Evolutionary conservation across 306 rosid genomes (phyloP).

Genomic region (Pachyrhizus erosus): DNA sequence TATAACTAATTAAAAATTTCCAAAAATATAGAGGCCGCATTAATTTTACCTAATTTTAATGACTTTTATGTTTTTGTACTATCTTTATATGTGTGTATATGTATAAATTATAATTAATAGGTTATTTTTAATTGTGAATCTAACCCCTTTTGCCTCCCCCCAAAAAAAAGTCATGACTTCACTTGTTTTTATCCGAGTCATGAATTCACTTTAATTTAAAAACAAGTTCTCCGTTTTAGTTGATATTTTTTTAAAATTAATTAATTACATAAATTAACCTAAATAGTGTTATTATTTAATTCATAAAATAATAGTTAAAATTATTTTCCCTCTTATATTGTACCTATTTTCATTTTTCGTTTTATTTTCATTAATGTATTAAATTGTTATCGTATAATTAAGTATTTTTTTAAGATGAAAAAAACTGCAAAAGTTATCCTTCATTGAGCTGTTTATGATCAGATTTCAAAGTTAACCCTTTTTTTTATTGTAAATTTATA

Average conservation of each 20-base stretch:
- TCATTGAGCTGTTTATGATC: not conserved
- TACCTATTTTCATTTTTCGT: not conserved
- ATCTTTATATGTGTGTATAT: no score
- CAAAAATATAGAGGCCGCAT: not conserved
- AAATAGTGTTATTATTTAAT: not conserved
- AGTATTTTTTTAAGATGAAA: not conserved
- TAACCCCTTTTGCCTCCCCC: no score
- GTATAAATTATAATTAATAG: no score
- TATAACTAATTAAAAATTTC: not conserved
- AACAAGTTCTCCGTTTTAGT: not conserved
- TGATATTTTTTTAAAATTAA: not conserved
- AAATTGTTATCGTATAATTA: not conserved
- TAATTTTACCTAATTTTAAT: not conserved
- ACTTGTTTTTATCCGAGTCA: no score
- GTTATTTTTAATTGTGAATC: no score
- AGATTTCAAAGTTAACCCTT: not conserved
- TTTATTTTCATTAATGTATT: not conserved
- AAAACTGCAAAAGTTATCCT: not conserved
- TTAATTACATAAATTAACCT: not conserved
- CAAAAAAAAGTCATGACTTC: no score
- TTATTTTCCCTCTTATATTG: not conserved
- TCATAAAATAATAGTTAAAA: not conserved
- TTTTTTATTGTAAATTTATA: not conserved
- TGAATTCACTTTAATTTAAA: no score
- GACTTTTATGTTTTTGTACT: not conserved